Evolutionary conservation across 352 stramenopile genomes (phyloP).

Genomic region (Phytophthora vignae): DNA sequence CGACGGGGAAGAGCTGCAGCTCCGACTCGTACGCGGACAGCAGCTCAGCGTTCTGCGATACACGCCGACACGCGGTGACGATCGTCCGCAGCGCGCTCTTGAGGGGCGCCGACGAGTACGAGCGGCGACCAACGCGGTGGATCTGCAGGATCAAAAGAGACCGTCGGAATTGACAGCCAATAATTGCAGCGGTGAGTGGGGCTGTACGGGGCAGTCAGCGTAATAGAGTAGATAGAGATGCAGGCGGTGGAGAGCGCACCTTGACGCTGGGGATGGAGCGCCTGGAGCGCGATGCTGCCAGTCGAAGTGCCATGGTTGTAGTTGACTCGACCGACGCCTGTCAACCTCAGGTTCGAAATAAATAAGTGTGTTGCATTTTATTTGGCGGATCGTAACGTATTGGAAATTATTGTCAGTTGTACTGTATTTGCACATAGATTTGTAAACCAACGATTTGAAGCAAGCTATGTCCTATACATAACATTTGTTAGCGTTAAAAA

Average conservation of each 20-base stretch:
- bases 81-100: constrained; percentile 23
- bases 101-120: constrained; percentile 26
- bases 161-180: too few relatives aligned
- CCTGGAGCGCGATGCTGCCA: background rate
- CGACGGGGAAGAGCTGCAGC: constrained; percentile 37
- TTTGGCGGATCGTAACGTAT: too few relatives aligned
- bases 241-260: background rate
- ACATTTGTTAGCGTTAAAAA: too few relatives aligned
- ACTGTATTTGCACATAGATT: background rate
- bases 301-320: background rate
- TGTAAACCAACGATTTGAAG: background rate
- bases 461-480: background rate
- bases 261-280: background rate
- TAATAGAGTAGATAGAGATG: background rate
- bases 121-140: constrained; percentile 14
- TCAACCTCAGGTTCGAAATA: background rate
- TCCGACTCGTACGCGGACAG: constrained; percentile 38
- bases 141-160: background rate
- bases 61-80: constrained; percentile 19
- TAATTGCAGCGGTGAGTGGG: background rate
- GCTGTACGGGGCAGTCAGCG: background rate
- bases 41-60: constrained; percentile 24
- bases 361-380: background rate
- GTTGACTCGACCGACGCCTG: background rate
- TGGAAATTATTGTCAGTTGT: background rate